Evolutionary conservation across 2,329 filamentous ascomycete species (phyloP).

Genomic region (Fusarium gaditjirri): DNA sequence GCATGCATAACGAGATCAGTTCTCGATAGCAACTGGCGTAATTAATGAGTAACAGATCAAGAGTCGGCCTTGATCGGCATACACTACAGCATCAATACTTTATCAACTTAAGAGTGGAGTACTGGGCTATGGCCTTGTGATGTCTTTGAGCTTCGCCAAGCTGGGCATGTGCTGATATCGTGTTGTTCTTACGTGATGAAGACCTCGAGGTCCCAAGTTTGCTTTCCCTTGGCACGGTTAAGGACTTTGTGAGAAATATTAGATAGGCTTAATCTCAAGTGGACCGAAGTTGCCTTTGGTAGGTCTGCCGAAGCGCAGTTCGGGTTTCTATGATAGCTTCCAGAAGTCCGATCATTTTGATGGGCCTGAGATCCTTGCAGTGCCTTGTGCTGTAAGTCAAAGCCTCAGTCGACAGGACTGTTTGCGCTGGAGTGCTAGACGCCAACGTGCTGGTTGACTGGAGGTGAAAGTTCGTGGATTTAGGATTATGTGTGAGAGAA

Average conservation of each 20-base stretch:
- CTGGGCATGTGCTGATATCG: slow-evolving; percentile 8
- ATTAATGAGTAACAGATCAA: neutral
- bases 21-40: neutral
- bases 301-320: neutral
- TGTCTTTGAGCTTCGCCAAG: neutral
- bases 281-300: neutral
- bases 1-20: neutral
- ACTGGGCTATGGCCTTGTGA: neutral
- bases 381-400: neutral
- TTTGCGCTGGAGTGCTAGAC: neutral
- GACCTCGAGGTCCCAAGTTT: neutral
- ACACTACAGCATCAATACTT: neutral
- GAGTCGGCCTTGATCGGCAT: slow-evolving; percentile 1
- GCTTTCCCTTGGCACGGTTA: neutral
- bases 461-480: accelerated
- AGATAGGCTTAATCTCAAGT: neutral
- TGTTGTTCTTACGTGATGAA: neutral
- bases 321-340: neutral
- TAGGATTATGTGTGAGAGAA: too few relatives aligned
- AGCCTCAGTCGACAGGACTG: neutral
- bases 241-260: neutral
- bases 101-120: slow-evolving; percentile 21
- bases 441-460: accelerated
- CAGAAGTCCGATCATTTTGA: neutral
- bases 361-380: neutral